Percentiles rank a stretch among this genome's conserved stretches.
Conservation (phyloP, 2,329 filamentous ascomycete species). For the Exophiala sp. region DNA sequence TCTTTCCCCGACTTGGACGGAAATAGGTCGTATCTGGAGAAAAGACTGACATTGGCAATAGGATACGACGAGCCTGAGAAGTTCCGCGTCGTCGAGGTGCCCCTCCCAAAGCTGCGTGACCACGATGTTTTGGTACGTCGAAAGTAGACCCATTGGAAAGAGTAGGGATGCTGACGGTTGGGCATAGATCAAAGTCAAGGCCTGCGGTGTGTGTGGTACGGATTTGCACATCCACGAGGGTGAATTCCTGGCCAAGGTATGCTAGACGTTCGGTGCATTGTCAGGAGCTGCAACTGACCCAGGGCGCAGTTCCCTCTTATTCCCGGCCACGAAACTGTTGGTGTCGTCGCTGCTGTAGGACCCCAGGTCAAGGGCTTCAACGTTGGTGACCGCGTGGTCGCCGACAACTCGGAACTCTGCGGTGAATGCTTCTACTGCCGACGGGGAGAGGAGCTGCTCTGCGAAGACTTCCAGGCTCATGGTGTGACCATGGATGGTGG, state of each 20-base stretch:
- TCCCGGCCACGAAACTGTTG: conserved; percentile 62
- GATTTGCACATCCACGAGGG: conserved; percentile 55
- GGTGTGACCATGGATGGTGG: conserved; percentile 57
- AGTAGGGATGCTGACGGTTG: conserved; percentile 27
- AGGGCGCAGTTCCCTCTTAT: conserved; percentile 55
- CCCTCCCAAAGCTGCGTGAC: conserved; percentile 55
- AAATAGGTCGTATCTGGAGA: background rate
- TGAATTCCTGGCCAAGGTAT: conserved; percentile 56
- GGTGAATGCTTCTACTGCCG: conserved; percentile 69
- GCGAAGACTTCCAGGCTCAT: conserved; percentile 63
- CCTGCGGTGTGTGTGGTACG: conserved; percentile 58
- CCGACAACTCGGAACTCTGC: conserved; percentile 54
- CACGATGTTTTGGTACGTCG: conserved; percentile 51
- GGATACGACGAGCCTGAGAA: conserved; percentile 57
- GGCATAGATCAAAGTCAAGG: conserved; percentile 58
- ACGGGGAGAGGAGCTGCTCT: conserved; percentile 61
- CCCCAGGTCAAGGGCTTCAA: conserved; percentile 55
- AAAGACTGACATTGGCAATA: conserved; percentile 3
- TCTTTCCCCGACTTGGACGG: too few species aligned
- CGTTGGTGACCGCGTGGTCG: conserved; percentile 59
- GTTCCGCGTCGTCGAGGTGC: conserved; percentile 56
- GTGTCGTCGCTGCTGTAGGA: conserved; percentile 55
- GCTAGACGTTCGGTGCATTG: conserved; percentile 17
- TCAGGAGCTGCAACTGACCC: conserved; percentile 12
- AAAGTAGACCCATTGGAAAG: background rate